Evolutionary conservation across 768 basidiomycete species (phyloP).

Genomic region (Russula earlei): DNA sequence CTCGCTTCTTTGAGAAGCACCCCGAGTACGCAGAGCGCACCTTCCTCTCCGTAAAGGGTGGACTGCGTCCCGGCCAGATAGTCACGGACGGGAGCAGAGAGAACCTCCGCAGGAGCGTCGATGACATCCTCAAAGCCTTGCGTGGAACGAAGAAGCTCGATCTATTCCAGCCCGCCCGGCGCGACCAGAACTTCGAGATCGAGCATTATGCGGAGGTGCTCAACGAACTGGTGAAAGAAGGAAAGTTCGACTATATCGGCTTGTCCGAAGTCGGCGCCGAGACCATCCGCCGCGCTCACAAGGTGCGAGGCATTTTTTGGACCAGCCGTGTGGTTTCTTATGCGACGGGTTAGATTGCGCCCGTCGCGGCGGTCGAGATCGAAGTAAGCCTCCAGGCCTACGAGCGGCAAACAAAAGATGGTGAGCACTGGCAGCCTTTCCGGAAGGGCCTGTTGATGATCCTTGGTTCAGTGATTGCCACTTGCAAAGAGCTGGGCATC

Average conservation of each 20-base stretch:
- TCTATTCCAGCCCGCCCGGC: slow-evolving; percentile 45
- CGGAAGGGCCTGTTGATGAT: not conserved
- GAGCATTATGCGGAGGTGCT: slow-evolving; percentile 39
- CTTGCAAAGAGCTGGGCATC: slow-evolving; percentile 46
- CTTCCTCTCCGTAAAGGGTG: slow-evolving; percentile 42
- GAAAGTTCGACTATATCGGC: slow-evolving; percentile 51
- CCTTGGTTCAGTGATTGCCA: slow-evolving; percentile 35
- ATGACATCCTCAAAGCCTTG: slow-evolving; percentile 35
- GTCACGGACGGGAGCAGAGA: slow-evolving; percentile 29
- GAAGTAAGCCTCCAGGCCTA: slow-evolving; percentile 58
- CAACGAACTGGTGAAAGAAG: slow-evolving; percentile 40
- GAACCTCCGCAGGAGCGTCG: slow-evolving; percentile 41
- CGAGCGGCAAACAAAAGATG: slow-evolving; percentile 40
- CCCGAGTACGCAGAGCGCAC: slow-evolving; percentile 37
- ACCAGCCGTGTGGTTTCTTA: slow-evolving; percentile 14
- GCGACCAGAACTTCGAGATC: slow-evolving; percentile 35
- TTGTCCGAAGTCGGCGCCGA: slow-evolving; percentile 44
- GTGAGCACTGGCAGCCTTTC: slow-evolving; percentile 18
- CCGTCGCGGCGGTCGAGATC: slow-evolving; percentile 51
- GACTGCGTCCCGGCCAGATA: not conserved
- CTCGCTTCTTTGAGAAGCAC: slow-evolving; percentile 40
- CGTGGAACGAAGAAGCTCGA: slow-evolving; percentile 48
- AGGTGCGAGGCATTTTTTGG: slow-evolving; percentile 32
- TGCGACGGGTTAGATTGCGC: not conserved
- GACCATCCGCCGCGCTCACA: slow-evolving; percentile 34